These are phyloP conservation scores for Aspergillus bridgeri DNA, from an alignment of 495 filamentous ascomycete genomes.

Conservation along the genomic window DNA sequence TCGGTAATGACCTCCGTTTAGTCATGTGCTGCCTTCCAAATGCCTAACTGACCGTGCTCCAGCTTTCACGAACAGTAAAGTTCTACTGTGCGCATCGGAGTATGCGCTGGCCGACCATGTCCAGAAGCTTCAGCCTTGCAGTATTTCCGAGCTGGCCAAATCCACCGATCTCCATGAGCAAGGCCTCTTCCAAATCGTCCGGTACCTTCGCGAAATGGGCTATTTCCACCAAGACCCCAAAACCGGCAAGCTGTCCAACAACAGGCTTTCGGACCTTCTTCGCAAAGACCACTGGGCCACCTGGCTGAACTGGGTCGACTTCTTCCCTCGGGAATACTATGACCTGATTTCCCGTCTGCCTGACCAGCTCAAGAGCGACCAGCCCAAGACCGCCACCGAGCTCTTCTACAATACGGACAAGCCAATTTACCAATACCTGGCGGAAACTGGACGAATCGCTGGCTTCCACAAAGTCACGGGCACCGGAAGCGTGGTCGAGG, in stretches of 20 bases:
- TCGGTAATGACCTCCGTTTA: neutral
- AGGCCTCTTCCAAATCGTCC: neutral
- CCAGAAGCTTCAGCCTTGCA: neutral
- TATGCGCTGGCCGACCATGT: neutral
- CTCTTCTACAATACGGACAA: slow-evolving; percentile 6
- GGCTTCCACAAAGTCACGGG: neutral
- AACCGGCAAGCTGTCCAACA: neutral
- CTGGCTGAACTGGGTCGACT: neutral
- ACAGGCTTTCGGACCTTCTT: neutral
- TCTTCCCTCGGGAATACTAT: slow-evolving; percentile 2
- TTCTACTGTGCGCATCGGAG: neutral
- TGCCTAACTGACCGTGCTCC: neutral
- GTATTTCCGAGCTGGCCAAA: neutral
- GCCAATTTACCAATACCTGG: slow-evolving; percentile 4
- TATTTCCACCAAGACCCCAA: neutral
- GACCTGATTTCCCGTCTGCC: slow-evolving; percentile 3
- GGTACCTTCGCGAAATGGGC: neutral
- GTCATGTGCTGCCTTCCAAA: neutral
- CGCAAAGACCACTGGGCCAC: neutral
- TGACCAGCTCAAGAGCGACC: neutral
- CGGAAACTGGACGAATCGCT: neutral
- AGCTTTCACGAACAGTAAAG: neutral
- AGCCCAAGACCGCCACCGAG: slow-evolving; percentile 1
- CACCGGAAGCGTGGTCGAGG: slow-evolving; percentile 2
- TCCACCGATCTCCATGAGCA: neutral